These are phyloP conservation scores for Pyrenophora graminea DNA, from an alignment of 2,329 filamentous ascomycete species.

Conservation along the genomic window DNA sequence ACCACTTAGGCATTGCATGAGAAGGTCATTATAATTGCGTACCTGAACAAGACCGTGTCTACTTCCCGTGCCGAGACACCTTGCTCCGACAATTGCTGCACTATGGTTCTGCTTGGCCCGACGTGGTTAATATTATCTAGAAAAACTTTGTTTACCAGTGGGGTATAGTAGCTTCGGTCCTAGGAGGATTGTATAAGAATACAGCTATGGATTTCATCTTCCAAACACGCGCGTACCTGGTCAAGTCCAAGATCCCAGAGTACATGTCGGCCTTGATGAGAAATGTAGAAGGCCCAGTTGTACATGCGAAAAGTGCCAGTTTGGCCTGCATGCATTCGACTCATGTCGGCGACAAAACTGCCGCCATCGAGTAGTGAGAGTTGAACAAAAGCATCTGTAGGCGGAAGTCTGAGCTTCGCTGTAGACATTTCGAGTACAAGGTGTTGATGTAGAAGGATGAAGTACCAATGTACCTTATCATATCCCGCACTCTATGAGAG, in stretches of 20 bases:
- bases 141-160: conserved; percentile 41
- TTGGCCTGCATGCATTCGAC: conserved; percentile 34
- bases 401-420: conserved; percentile 9
- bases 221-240: conserved; percentile 23
- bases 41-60: conserved; percentile 40
- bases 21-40: not conserved
- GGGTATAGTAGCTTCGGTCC: conserved; percentile 40
- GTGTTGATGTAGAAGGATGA: not conserved
- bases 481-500: too few relatives aligned
- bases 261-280: conserved; percentile 29
- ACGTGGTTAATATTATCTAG: conserved; percentile 33
- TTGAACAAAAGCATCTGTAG: conserved; percentile 26
- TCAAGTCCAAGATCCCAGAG: conserved; percentile 42
- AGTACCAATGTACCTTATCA: too few relatives aligned
- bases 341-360: conserved; percentile 37
- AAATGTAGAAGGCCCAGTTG: conserved; percentile 42
- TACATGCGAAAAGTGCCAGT: conserved; percentile 41
- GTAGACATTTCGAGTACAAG: not conserved
- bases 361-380: conserved; percentile 40
- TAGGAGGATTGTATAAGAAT: conserved; percentile 11
- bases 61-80: conserved; percentile 27
- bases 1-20: not conserved
- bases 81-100: conserved; percentile 30
- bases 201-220: not conserved
- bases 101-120: conserved; percentile 34